Conservation (phyloP, 176 grass and related monocot species). For the Aegilops speltoides region DNA sequence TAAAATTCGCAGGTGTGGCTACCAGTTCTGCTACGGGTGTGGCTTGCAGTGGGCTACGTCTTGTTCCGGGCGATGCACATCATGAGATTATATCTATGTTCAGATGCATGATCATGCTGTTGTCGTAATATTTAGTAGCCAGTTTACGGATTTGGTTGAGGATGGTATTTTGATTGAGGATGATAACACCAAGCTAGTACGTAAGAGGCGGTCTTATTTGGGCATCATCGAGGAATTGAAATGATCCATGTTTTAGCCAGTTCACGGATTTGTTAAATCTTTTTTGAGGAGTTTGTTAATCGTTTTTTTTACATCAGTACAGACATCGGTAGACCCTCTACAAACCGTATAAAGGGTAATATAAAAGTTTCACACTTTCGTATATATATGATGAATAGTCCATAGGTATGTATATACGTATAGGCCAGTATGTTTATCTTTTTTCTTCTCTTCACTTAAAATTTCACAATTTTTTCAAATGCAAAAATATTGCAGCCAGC, state of each 20-base stretch:
- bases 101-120: not conserved
- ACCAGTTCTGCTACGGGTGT: slow-evolving; percentile 16
- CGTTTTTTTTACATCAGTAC: too few species aligned
- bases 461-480: too few species aligned
- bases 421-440: too few species aligned
- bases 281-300: too few species aligned
- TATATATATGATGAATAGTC: too few species aligned
- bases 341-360: too few species aligned
- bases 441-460: too few species aligned
- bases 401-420: too few species aligned
- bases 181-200: not conserved
- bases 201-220: not conserved
- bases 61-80: not conserved
- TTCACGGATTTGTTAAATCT: not conserved
- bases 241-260: not conserved
- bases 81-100: not conserved
- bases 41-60: not conserved
- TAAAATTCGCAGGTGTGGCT: slow-evolving; percentile 36
- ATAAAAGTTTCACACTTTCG: too few species aligned
- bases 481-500: too few species aligned
- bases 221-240: not conserved
- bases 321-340: too few species aligned
- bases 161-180: not conserved
- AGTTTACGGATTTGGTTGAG: not conserved
- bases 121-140: not conserved